A percentile compares a stretch with the other conserved stretches of the same genome.
Evolutionary conservation across 2,329 filamentous ascomycete genomes (phyloP).

Genomic region (Ceratocystis cubensis): DNA sequence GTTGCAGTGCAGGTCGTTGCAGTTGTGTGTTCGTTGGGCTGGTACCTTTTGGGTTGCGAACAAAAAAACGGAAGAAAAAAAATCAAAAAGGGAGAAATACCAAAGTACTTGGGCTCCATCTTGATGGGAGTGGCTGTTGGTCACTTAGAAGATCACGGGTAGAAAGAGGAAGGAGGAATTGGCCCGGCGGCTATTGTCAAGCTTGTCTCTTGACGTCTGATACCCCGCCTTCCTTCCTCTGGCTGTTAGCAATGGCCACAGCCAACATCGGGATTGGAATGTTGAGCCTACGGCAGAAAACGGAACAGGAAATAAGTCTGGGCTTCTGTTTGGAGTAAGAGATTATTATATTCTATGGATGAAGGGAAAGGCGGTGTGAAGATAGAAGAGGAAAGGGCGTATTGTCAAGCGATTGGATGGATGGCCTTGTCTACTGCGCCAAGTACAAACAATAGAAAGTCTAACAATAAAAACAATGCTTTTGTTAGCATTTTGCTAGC

Average conservation of each 20-base stretch:
- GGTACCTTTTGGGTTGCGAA: not conserved
- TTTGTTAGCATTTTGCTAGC: not conserved
- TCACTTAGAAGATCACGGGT: too few relatives aligned
- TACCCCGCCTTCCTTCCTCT: not conserved
- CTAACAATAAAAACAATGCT: not conserved
- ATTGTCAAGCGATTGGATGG: not conserved
- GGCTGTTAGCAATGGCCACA: not conserved
- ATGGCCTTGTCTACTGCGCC: not conserved
- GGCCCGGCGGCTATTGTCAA: not conserved
- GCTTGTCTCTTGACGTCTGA: not conserved
- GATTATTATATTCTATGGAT: too few relatives aligned
- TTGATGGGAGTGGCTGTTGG: too few relatives aligned
- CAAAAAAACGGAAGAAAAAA: not conserved
- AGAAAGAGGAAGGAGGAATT: too few relatives aligned
- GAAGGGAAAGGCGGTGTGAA: constrained; percentile 2
- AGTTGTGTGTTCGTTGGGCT: not conserved
- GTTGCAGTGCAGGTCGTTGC: not conserved
- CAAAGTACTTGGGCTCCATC: too few relatives aligned
- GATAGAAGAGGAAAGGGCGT: not conserved
- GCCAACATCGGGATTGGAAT: not conserved
- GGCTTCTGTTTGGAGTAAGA: not conserved
- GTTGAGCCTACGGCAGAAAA: not conserved
- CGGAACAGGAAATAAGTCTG: not conserved
- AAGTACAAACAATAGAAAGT: too few relatives aligned
- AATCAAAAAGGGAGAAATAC: not conserved